phyloP scores from a whole-genome alignment of 2,329 filamentous ascomycete species.

The Curvularia sp. region DNA sequence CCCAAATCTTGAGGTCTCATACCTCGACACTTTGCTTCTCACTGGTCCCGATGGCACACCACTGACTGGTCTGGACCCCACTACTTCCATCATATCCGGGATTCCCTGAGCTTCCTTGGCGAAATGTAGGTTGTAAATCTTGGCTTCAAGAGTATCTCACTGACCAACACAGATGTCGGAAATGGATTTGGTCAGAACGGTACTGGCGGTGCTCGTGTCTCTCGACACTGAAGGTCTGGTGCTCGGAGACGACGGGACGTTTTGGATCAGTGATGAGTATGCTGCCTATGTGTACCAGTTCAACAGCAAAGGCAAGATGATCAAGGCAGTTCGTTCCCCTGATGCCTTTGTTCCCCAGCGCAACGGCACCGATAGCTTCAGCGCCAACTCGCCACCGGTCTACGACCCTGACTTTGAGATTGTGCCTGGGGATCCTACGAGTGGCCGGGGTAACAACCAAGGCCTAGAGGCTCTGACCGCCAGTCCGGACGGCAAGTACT shows the following conservation, averaged over 20 bases:
- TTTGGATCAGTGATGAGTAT: slow-evolving; percentile 69
- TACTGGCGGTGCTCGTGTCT: slow-evolving; percentile 64
- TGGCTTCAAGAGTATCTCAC: background rate
- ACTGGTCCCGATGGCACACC: slow-evolving; percentile 68
- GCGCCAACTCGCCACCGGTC: slow-evolving; percentile 67
- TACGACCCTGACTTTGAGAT: slow-evolving; percentile 61
- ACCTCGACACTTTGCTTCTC: slow-evolving; percentile 70
- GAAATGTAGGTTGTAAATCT: slow-evolving; percentile 53
- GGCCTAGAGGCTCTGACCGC: slow-evolving; percentile 74
- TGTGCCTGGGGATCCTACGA: slow-evolving; percentile 63
- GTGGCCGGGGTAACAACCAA: slow-evolving; percentile 74
- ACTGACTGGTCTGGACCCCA: slow-evolving; percentile 53
- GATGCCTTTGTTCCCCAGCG: slow-evolving; percentile 69
- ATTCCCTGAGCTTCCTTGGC: slow-evolving; percentile 67
- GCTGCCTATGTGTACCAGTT: slow-evolving; percentile 77
- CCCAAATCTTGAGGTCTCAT: slow-evolving; percentile 68
- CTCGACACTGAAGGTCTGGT: slow-evolving; percentile 73
- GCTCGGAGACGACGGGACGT: slow-evolving; percentile 64
- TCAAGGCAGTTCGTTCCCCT: slow-evolving; percentile 69
- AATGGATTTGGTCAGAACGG: slow-evolving; percentile 71
- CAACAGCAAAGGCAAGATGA: slow-evolving; percentile 63
- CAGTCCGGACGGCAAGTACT: slow-evolving; percentile 66
- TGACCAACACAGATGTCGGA: slow-evolving; percentile 55
- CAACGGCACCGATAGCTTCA: slow-evolving; percentile 67
- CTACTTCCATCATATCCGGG: slow-evolving; percentile 54